phyloP scores from a whole-genome alignment of 2,329 filamentous ascomycete species.

The Dactylellina leptospora region DNA sequence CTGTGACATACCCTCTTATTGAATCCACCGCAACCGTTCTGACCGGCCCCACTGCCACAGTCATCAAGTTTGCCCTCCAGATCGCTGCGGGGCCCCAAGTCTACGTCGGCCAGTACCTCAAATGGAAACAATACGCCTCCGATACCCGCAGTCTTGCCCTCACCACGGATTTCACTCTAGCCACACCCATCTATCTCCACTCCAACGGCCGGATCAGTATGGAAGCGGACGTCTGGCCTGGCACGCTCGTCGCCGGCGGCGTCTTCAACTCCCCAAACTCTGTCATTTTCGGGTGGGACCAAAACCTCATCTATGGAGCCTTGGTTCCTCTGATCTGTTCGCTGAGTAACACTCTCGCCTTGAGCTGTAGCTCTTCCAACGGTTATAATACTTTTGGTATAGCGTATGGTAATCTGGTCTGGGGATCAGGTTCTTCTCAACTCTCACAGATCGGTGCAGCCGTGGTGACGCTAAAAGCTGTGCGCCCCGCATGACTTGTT shows the following conservation, averaged over 20 bases:
- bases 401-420: background rate
- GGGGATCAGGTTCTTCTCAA: background rate
- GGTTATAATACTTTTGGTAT: constrained; percentile 26
- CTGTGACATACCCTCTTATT: background rate
- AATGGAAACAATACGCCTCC: background rate
- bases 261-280: background rate
- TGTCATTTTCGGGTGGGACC: constrained; percentile 5
- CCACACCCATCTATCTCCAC: constrained; percentile 2
- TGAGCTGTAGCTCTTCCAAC: background rate
- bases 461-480: constrained; percentile 8
- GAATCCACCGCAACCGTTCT: constrained; percentile 2
- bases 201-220: constrained; percentile 7
- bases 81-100: constrained; percentile 4
- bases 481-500: background rate
- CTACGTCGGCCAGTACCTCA: constrained; percentile 18
- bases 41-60: constrained; percentile 15
- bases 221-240: background rate
- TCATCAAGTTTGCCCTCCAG: constrained; percentile 18
- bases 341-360: background rate
- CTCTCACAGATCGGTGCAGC: background rate
- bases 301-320: background rate
- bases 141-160: background rate
- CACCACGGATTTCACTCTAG: background rate
- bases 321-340: background rate
- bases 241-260: constrained; percentile 6